Evolutionary conservation across 129 eudicot genomes (phyloP), one percentile per base, ranked within the genome.

Genomic region (Flaveria bidentis): DNA sequence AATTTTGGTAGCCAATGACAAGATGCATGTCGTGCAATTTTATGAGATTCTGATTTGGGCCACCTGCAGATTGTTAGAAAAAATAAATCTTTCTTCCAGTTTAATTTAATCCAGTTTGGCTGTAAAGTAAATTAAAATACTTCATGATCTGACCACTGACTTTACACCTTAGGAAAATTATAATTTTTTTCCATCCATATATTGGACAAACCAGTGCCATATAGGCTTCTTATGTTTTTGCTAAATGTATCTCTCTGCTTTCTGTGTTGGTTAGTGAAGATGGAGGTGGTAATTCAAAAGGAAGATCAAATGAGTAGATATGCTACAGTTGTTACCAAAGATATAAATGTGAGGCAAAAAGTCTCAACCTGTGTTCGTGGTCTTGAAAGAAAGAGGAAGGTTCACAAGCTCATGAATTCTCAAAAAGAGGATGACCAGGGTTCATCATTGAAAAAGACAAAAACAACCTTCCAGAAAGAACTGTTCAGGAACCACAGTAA

Each of bases 231-330:
- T 66, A 12, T 46, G 20, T 71, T 78, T 78, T 41, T 58, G 12
- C 77, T 78, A 47, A 72, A 49, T 17, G 23, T 36, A 51, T 50
- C 67, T 68, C 71, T 22, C 26, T 60, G 5, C 71, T 46, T 11
- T 71, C 5, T 58, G 74, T 14, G 60, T 68, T 70, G 47, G 52
- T 36, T 56, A 74, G 74, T 77, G 78, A 73, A 61, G 58, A 85
- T 83, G 89, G 86, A 72, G 69, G 82, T 85, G 44, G 62, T 83
- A 33, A 50, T 50, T 57, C 56, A 75, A 44, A 80, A 87, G 46
- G 84, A 74, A 58, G 75, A 80, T 12, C 58, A 60, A 33, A 62
- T 80, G 76, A 62, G 65, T 72, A 52, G 61, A 57, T 79, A 57
- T 79, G 45, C 72, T 46, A 63, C 42, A 25, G n/a, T 26, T 56